Base-by-base conservation (phyloP, 768 basidiomycete species). In the Amanita fuliginea region DNA sequence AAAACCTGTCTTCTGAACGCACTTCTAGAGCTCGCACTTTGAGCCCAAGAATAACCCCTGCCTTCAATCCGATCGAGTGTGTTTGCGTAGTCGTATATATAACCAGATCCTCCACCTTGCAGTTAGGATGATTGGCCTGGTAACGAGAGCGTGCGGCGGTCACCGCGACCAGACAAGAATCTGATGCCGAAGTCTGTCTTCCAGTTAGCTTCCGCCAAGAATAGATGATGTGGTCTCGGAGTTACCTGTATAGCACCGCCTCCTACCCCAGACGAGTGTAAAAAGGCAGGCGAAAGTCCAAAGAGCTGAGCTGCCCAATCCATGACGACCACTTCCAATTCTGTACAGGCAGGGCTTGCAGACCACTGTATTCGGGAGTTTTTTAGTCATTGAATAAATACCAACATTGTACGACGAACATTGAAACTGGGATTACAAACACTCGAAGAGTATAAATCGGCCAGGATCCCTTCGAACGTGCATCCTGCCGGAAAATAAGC, bases 71-170 rank as follows among this genome's bases (percentile, higher is more conserved):
- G 0, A 94, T 66, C 1, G 86, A 90, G 62, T 95, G 93, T 0
- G 92, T 96, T 61, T 95, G 88, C 0, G 88, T 86, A 1, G 90
- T 92, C 0, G 83, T 84, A 57, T 96, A 94, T 28, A 98, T 75
- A 3, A 96, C 73, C n/a, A 97, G 68, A 19, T 82, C 71, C 49
- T 80, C 76, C 4, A 73, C 54, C 9, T 70, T 64, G 16, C 65
- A 61, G 8, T 72, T 65, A 1, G 82, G 78, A 55, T 83, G 64
- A 37, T 62, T 55, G n/a, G 65, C 66, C 42, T 69, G 61, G 59
- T 78, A 81, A 35, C 72, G 66, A 42, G 77, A 69, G 16, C 94
- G 79, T 1, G 94, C 94, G 0, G 86, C 90, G 22, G 94, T 86
- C 4, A 82, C 70, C 10, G 81, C 83, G 5, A 85, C 76, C 7